phyloP scores from a whole-genome alignment of 1,284 basidiomycete species.

The Cryptococcus sp. region DNA sequence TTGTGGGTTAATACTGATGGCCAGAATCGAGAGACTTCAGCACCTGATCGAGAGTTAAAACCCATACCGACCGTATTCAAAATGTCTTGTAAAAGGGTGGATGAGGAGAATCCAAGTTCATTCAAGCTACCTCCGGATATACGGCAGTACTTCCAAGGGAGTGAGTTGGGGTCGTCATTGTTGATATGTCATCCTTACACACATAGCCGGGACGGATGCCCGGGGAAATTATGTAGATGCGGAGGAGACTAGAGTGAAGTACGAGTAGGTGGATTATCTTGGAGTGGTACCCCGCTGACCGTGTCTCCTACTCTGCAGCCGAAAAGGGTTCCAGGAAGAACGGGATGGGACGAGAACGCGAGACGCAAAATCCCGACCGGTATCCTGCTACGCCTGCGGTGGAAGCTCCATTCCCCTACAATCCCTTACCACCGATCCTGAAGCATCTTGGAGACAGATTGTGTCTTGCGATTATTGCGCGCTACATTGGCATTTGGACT shows the following conservation, averaged over 20 bases:
- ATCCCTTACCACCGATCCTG: constrained; percentile 33
- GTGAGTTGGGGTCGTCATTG: constrained; percentile 14
- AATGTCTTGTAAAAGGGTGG: constrained; percentile 27
- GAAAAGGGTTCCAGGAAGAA: constrained; percentile 82
- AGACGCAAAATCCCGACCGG: constrained; percentile 73
- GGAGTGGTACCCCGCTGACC: not conserved
- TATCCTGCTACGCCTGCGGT: constrained; percentile 86
- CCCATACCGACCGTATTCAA: constrained; percentile 34
- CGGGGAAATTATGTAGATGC: constrained; percentile 75
- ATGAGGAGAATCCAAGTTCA: constrained; percentile 55
- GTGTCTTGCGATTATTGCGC: constrained; percentile 94
- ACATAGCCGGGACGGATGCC: constrained; percentile 63
- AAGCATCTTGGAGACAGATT: constrained; percentile 54
- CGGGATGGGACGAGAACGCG: constrained; percentile 83
- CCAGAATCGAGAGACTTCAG: not conserved
- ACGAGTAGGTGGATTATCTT: constrained; percentile 47
- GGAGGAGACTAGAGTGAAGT: constrained; percentile 73
- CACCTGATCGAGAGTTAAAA: constrained; percentile 18
- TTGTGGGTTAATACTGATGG: not conserved
- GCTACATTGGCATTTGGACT: constrained; percentile 96
- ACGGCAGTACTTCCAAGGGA: constrained; percentile 70
- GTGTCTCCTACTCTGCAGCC: constrained; percentile 52
- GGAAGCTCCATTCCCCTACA: constrained; percentile 59
- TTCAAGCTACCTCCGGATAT: constrained; percentile 85
- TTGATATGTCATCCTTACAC: constrained; percentile 1